Evolutionary conservation across 1,284 basidiomycete genomes (phyloP), one percentile per base, ranked within the genome.

Genomic region (Earliella scabrosa): DNA sequence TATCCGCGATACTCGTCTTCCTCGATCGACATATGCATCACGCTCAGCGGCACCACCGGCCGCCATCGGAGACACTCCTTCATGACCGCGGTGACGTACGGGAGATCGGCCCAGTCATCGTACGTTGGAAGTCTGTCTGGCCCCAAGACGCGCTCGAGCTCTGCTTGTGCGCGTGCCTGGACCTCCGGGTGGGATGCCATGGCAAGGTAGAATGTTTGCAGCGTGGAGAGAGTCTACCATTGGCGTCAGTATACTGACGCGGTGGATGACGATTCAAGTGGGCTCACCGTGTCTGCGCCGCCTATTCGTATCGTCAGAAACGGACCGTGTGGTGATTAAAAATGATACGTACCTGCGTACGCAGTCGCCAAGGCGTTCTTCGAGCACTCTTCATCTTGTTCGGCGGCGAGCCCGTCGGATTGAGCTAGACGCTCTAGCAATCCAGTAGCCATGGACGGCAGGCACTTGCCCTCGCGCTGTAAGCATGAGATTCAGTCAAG

Each of bases 131-230:
- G 55, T 14, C 64, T 46, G 24, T 47, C 36, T 10, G 48, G 32
- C 8, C 65, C 61, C 0, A 65, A 45, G 14, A 67, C 57, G 0
- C 44, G 14, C 39, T 72, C 71, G 16, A 72, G 50, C 51, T 74
- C 70, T 2, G 56, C 54, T 29, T 73, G 71, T 9, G 66, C 65
- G 39, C 55, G 58, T 9, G 21, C 21, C 45, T 64, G 64, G 2
- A 66, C 63, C 13, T 66, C 63, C 2, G 69, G 68, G 45, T 65
- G 43, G 3, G 63, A 50, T 10, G 57, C 51, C 63, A 71, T 66
- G 13, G 64, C 63, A 4, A 61, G 52, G 14, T 65, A 59, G 44
- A 56, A 56, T 10, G 36, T 24, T 21, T 52, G 47, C 2, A 59
- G 21, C 0, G 54, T 52, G 0, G 58, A 49, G 24, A 56, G 31